Conservation (phyloP, 306 rosid species). For the Aeschynomene evenia region DNA sequence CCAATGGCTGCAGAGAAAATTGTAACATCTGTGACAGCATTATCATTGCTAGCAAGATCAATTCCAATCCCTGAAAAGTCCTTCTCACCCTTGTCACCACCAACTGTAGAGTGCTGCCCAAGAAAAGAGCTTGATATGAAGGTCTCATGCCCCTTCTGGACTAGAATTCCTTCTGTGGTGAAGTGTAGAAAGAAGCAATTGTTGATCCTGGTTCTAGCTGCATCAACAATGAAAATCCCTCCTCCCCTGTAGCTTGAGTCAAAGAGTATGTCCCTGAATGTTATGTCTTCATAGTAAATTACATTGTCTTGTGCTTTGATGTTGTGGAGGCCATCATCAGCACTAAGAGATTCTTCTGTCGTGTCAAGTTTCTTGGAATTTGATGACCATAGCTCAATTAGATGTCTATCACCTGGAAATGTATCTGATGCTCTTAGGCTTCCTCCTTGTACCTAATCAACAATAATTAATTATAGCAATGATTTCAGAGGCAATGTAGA, state of each 20-base stretch:
- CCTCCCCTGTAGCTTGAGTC: slow-evolving; percentile 67
- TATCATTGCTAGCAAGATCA: slow-evolving; percentile 52
- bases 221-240: slow-evolving; percentile 48
- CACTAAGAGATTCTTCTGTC: background rate
- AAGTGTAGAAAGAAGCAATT: slow-evolving; percentile 70
- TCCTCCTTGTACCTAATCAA: slow-evolving; percentile 55
- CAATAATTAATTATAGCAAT: background rate
- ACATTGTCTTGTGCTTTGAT: slow-evolving; percentile 25
- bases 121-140: slow-evolving; percentile 58
- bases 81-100: slow-evolving; percentile 51
- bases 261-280: slow-evolving; percentile 62
- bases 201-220: slow-evolving; percentile 56
- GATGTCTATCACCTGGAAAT: slow-evolving; percentile 60
- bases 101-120: slow-evolving; percentile 64
- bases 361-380: slow-evolving; percentile 26
- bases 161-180: slow-evolving; percentile 60
- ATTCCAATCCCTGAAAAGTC: slow-evolving; percentile 45
- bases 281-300: slow-evolving; percentile 67
- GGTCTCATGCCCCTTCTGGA: slow-evolving; percentile 61
- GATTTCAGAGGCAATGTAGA: slow-evolving; percentile 14
- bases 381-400: slow-evolving; percentile 54
- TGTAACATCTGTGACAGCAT: slow-evolving; percentile 45
- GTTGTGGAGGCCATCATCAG: background rate
- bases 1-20: slow-evolving; percentile 65
- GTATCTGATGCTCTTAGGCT: slow-evolving; percentile 60